phyloP scores from a whole-genome alignment of 306 rosid species.

The Rosa lucieae region DNA sequence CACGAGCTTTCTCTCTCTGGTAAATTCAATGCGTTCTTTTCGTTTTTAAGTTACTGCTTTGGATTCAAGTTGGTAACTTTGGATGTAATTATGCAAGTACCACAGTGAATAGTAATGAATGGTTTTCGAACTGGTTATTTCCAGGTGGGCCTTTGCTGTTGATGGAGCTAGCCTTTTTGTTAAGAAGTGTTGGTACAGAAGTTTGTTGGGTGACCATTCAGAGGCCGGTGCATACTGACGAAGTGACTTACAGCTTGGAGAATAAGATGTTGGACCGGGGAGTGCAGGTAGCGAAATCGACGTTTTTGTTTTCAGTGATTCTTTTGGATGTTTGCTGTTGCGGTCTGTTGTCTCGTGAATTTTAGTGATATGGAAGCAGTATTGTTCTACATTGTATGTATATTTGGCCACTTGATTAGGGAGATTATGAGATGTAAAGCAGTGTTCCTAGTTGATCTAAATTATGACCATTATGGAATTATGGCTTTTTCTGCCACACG shows the following conservation, averaged over 20 bases:
- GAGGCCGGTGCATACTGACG: conserved; percentile 48
- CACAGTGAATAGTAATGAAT: background rate
- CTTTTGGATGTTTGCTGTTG: background rate
- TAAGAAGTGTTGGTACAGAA: conserved; percentile 71
- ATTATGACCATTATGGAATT: background rate
- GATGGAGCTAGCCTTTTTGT: conserved; percentile 81
- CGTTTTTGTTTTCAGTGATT: background rate
- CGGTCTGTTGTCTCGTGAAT: background rate
- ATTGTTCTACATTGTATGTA: background rate
- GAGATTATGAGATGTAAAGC: background rate
- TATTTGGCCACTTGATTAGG: background rate
- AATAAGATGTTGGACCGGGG: conserved; percentile 75
- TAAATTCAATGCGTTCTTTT: background rate
- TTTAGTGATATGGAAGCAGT: background rate
- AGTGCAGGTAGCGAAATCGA: conserved; percentile 53
- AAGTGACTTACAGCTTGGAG: conserved; percentile 62
- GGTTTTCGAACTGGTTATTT: background rate
- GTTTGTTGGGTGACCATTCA: conserved; percentile 78
- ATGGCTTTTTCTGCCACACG: background rate
- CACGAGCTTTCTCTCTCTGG: conserved; percentile 89
- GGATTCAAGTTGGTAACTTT: conserved; percentile 1
- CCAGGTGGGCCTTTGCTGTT: conserved; percentile 77
- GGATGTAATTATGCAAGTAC: background rate
- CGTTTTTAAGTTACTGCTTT: background rate
- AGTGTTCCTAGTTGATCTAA: background rate